phyloP scores from a whole-genome alignment of 352 stramenopile species.

The Aphanomyces invadans region DNA sequence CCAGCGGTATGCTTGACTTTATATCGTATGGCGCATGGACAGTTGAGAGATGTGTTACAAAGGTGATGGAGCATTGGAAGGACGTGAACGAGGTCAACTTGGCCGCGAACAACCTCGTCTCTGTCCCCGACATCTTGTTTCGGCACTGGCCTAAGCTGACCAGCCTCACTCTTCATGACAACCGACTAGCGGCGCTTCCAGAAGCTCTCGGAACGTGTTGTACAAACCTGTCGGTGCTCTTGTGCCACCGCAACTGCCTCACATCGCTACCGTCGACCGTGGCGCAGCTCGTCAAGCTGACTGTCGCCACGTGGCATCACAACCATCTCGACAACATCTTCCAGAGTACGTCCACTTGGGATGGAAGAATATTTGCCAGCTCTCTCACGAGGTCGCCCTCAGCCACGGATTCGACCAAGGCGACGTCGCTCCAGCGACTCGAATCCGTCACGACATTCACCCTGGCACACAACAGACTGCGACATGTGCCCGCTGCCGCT shows the following conservation, averaged over 20 bases:
- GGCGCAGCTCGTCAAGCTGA: not conserved
- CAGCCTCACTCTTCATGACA: slow-evolving; percentile 3
- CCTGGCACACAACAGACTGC: not conserved
- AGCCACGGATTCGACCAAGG: not conserved
- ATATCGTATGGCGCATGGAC: not conserved
- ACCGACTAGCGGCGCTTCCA: not conserved
- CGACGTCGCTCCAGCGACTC: not conserved
- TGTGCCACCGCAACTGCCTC: slow-evolving; percentile 12
- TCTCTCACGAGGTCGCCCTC: too few relatives aligned
- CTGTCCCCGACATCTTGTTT: not conserved
- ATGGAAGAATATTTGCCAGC: too few relatives aligned
- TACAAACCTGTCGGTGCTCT: not conserved
- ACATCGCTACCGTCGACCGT: not conserved
- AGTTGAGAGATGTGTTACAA: too few relatives aligned
- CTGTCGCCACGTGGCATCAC: not conserved
- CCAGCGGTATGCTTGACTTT: not conserved
- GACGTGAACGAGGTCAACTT: not conserved
- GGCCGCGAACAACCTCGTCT: not conserved
- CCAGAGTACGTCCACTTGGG: too few relatives aligned
- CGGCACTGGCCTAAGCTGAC: not conserved
- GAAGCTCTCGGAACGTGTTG: not conserved
- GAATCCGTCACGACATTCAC: not conserved
- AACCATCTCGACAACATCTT: not conserved
- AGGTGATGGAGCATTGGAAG: not conserved
- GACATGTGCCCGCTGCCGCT: not conserved